phyloP scores from a whole-genome alignment of 2,329 filamentous ascomycete genomes.

The Intubia oerlemansii region DNA sequence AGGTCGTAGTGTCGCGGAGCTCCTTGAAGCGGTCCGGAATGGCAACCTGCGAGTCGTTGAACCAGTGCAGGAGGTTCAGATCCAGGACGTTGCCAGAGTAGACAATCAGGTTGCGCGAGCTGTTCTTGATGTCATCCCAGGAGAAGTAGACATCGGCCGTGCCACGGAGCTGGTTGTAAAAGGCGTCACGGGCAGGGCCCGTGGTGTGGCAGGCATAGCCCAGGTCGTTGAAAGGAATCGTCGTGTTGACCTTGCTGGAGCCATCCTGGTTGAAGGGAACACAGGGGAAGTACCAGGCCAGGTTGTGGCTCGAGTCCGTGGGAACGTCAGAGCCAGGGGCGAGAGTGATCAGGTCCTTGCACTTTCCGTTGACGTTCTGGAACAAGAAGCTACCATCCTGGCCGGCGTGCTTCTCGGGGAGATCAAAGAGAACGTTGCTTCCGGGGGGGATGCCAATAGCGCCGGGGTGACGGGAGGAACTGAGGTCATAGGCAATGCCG shows the following conservation, averaged over 20 bases:
- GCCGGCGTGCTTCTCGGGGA: constrained; percentile 65
- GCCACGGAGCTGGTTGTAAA: constrained; percentile 46
- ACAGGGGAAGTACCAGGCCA: constrained; percentile 97
- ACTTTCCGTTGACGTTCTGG: constrained; percentile 94
- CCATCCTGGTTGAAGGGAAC: constrained; percentile 84
- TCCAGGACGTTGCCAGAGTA: constrained; percentile 91
- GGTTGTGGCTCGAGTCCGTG: constrained; percentile 44
- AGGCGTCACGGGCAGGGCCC: constrained; percentile 40
- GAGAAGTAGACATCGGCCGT: constrained; percentile 86
- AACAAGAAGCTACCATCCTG: constrained; percentile 92
- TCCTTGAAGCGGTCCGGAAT: constrained; percentile 62
- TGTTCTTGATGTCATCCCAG: constrained; percentile 86
- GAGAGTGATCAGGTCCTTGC: constrained; percentile 70
- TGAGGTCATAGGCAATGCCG: constrained; percentile 71
- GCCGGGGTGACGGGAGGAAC: constrained; percentile 53
- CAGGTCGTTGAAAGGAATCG: constrained; percentile 51
- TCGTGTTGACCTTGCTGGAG: constrained; percentile 51
- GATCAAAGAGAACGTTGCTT: constrained; percentile 69
- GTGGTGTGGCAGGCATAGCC: constrained; percentile 85
- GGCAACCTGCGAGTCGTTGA: constrained; percentile 60
- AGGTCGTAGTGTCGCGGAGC: constrained; percentile 44
- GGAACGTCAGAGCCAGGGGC: constrained; percentile 57
- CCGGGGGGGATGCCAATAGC: constrained; percentile 54
- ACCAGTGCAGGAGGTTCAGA: constrained; percentile 72
- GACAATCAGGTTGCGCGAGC: constrained; percentile 71